Conservation (phyloP, 1,284 basidiomycete species). For the Stygiomarasmius scandens region DNA sequence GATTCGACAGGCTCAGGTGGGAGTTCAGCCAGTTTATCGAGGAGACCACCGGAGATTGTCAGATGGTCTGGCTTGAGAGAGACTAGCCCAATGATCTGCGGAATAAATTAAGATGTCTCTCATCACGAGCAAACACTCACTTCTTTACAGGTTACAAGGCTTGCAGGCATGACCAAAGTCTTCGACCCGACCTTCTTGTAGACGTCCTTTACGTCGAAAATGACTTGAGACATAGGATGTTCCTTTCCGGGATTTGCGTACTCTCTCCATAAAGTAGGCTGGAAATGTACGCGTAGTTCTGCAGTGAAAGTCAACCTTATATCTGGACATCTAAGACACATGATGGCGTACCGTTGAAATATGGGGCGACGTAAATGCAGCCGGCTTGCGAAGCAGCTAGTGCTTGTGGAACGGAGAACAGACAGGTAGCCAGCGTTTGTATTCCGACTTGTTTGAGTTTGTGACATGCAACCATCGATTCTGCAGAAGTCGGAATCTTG, state of each 20-base stretch:
- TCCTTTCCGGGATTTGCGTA: conserved; percentile 42
- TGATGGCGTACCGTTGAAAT: conserved; percentile 45
- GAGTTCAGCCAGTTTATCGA: conserved; percentile 41
- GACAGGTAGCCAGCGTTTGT: conserved; percentile 48
- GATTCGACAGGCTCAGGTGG: conserved; percentile 25
- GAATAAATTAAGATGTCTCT: not conserved
- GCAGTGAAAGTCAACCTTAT: not conserved
- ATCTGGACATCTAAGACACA: not conserved
- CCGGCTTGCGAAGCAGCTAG: conserved; percentile 49
- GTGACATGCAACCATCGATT: conserved; percentile 47
- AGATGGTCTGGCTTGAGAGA: conserved; percentile 47
- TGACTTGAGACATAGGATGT: conserved; percentile 45
- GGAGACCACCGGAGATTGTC: conserved; percentile 46
- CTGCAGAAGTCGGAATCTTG: conserved; percentile 53
- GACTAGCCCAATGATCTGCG: conserved; percentile 44
- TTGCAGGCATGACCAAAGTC: conserved; percentile 54
- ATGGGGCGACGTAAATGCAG: conserved; percentile 51
- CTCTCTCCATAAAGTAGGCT: conserved; percentile 42
- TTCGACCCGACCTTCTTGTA: conserved; percentile 40
- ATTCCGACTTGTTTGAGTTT: conserved; percentile 42
- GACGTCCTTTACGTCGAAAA: conserved; percentile 38
- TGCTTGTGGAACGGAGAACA: conserved; percentile 51
- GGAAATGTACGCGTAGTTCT: conserved; percentile 54
- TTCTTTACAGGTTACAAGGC: conserved; percentile 47
- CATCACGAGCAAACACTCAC: conserved; percentile 21